Conservation (phyloP, 306 rosid genomes). For the Rubus idaeus region DNA sequence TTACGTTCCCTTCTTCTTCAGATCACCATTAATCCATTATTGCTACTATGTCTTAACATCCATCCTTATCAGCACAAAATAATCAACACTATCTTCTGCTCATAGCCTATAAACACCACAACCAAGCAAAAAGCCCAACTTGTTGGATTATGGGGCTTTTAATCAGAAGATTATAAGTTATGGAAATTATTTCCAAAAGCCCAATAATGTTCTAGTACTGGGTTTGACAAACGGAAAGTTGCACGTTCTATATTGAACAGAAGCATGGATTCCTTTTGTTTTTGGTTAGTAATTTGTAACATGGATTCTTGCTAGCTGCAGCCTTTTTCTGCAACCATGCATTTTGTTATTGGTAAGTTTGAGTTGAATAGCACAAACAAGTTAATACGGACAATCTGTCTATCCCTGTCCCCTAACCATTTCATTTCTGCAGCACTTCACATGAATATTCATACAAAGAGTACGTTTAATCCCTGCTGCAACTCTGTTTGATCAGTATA, state of each 20-base stretch:
- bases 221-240: neutral
- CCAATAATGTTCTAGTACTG: neutral
- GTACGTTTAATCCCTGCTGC: neutral
- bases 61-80: neutral
- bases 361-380: neutral
- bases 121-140: neutral
- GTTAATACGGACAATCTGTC: neutral
- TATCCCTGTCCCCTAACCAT: conserved; percentile 5
- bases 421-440: neutral
- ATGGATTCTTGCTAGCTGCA: neutral
- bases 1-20: neutral
- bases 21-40: neutral
- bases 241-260: neutral
- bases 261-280: neutral
- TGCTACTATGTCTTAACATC: neutral
- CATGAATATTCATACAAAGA: neutral
- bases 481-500: neutral
- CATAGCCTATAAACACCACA: neutral
- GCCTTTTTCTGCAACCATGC: neutral
- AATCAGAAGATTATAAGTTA: neutral
- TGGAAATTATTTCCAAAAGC: neutral
- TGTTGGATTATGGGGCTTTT: neutral
- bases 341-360: neutral
- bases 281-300: neutral
- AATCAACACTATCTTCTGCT: too few relatives aligned